A percentile compares a stretch with the other conserved stretches of the same genome.
Conservation (phyloP, 352 stramenopile genomes). For the Globisporangium sylvaticum region DNA sequence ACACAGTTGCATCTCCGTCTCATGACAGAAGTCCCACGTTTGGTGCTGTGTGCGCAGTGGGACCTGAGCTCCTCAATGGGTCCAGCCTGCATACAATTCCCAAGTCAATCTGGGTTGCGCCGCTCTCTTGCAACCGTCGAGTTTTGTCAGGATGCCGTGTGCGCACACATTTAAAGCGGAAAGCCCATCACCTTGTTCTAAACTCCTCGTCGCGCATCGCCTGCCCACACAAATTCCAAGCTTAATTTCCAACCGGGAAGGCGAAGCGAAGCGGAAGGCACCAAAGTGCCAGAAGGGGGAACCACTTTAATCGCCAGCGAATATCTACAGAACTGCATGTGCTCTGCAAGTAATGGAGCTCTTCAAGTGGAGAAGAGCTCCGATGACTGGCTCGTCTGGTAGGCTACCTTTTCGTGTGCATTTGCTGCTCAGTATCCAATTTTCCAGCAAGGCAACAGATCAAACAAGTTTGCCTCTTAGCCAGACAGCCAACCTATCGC, state of each 20-base stretch:
- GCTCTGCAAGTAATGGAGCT: no score
- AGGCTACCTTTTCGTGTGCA: neutral
- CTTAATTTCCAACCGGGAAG: neutral
- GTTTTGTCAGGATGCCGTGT: neutral
- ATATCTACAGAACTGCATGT: neutral
- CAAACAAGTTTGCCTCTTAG: neutral
- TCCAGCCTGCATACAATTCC: neutral
- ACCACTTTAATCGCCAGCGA: neutral
- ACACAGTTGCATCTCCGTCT: no score
- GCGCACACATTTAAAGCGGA: neutral
- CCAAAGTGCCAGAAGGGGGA: neutral
- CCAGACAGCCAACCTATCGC: neutral
- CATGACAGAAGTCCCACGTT: neutral
- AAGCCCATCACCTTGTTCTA: no score
- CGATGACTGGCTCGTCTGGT: neutral
- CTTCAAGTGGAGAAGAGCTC: neutral
- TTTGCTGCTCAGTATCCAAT: neutral
- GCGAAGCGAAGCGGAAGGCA: neutral
- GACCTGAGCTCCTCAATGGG: neutral
- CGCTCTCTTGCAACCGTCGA: neutral
- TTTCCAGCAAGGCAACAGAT: neutral
- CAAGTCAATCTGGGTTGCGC: constrained; percentile 8
- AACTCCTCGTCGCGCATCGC: neutral
- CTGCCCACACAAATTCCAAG: neutral
- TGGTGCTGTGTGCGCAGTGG: neutral